Conservation (phyloP, 768 basidiomycete species). For the Serendipita indica region DNA sequence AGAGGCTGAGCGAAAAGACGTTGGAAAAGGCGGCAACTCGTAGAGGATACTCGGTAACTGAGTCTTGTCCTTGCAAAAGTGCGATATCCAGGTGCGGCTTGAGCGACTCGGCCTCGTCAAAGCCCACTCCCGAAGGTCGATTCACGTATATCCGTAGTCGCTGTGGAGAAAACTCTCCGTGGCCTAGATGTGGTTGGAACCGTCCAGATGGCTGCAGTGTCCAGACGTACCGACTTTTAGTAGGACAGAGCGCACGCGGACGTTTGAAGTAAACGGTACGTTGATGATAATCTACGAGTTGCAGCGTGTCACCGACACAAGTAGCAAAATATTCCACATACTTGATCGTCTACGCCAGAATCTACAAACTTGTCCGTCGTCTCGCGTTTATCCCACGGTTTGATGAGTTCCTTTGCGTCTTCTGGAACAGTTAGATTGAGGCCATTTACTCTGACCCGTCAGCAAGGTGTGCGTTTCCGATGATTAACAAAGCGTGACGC, state of each 20-base stretch:
- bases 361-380: constrained; percentile 50
- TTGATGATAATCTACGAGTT: constrained; percentile 55
- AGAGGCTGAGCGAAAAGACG: constrained; percentile 55
- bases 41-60: constrained; percentile 62
- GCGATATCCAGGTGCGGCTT: constrained; percentile 58
- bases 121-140: constrained; percentile 59
- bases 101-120: constrained; percentile 50
- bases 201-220: not conserved
- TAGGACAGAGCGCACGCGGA: constrained; percentile 56
- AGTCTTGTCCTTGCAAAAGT: constrained; percentile 53
- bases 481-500: not conserved
- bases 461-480: not conserved
- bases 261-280: constrained; percentile 65
- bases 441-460: constrained; percentile 48
- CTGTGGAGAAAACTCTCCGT: constrained; percentile 63
- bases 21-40: constrained; percentile 63
- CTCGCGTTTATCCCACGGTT: constrained; percentile 69
- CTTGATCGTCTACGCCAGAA: constrained; percentile 78
- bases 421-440: constrained; percentile 71
- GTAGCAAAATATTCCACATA: constrained; percentile 18
- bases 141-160: constrained; percentile 65
- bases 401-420: constrained; percentile 59
- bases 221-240: constrained; percentile 52
- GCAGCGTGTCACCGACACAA: constrained; percentile 12
- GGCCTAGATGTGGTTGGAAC: constrained; percentile 29